Conservation (phyloP, 176 grass and related monocot genomes). For the Hordeum marinum region DNA sequence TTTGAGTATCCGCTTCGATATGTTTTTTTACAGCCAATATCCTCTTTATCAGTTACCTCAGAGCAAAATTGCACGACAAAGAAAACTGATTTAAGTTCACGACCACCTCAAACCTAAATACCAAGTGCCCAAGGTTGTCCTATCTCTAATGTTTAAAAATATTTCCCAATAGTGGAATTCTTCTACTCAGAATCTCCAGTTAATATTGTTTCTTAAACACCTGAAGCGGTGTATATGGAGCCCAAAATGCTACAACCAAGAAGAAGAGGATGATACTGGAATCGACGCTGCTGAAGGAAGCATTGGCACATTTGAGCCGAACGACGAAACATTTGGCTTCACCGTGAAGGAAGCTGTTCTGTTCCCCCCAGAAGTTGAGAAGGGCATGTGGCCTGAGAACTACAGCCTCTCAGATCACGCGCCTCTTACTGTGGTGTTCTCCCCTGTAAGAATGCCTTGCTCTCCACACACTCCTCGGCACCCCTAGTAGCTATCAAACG, state of each 20-base stretch:
- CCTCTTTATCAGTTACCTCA: background rate
- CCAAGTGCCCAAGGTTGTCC: background rate
- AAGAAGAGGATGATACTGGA: constrained; percentile 34
- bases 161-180: background rate
- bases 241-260: constrained; percentile 37
- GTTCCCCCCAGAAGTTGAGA: constrained; percentile 83
- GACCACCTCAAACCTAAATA: background rate
- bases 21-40: background rate
- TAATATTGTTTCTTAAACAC: constrained; percentile 10
- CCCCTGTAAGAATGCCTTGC: constrained; percentile 57
- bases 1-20: background rate
- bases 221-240: constrained; percentile 57
- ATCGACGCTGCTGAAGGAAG: constrained; percentile 4
- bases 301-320: background rate
- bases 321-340: constrained; percentile 54
- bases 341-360: constrained; percentile 83
- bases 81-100: background rate
- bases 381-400: constrained; percentile 82
- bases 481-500: constrained; percentile 1
- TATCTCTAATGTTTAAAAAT: background rate
- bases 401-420: constrained; percentile 94
- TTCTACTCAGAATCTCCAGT: background rate
- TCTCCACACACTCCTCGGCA: constrained; percentile 15
- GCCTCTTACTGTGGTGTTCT: constrained; percentile 82
- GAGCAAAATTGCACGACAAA: background rate